Evolutionary conservation across 2,329 filamentous ascomycete species (phyloP), one percentile per base, ranked within the genome.

Genomic region (Cladosporium phlei): DNA sequence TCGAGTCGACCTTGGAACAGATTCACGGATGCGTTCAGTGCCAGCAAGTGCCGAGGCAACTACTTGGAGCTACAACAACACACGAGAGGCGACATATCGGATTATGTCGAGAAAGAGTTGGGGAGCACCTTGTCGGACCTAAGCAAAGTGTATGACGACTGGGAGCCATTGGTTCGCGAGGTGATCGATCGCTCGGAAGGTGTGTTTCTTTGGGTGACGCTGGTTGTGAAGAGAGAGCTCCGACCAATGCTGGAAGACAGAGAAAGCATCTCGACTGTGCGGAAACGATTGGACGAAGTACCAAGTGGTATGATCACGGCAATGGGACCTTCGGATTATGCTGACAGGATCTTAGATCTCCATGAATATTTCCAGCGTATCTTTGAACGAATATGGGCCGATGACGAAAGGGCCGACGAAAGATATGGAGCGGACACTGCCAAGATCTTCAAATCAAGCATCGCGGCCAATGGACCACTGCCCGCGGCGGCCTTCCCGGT

Each of bases 1-100:
- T 39, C 37, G 8, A 39, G 37, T 20, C 37, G 37, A 12, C 37
- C 37, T 10, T 39, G 37, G 37, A 39, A 39, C 16, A 39, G 20
- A 10, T 39, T 39, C 10, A 24, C 27, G 4, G 4, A 2, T 6
- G 37, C 37, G 12, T 39, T 39, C 9, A 12, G 2, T 2, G 7
- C 2, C 4, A 39, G 37, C 10, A 29, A 12, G 14, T 8, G 11
- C 2, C 24, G 4, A 3, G 37, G 37, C 2, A 20, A 11, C 1
- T 39, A 39, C 11, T 12, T 39, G 22, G 24, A 29, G 17, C 10
- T 39, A 9, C 37, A 39, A 9, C 37, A 5, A 3, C 37, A 39
- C 14, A 39, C 37, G 5, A 11, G 10, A 8, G 10, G 10, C 24
- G 37, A 39, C 16, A 27, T 39, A 11, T 14, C 14, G 14, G 17